Evolutionary conservation across 2,329 filamentous ascomycete genomes (phyloP).

Genomic region (Verticillium tricorpus): DNA sequence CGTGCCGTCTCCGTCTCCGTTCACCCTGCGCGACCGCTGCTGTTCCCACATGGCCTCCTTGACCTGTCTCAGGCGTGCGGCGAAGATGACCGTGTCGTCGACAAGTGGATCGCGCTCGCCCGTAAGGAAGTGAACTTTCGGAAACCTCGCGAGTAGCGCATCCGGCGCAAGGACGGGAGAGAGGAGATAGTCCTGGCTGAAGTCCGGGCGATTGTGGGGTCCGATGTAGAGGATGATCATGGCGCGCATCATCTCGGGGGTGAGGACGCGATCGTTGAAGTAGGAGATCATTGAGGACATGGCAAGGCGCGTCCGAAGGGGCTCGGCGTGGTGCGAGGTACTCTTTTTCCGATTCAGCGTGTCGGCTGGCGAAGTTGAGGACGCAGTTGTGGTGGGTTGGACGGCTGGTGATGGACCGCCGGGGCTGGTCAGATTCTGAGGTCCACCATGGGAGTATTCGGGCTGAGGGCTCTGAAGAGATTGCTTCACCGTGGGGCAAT

Average conservation of each 20-base stretch:
- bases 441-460: conserved; percentile 46
- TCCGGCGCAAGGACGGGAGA: conserved; percentile 89
- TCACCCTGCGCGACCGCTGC: conserved; percentile 34
- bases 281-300: conserved; percentile 98
- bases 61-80: conserved; percentile 78
- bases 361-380: conserved; percentile 71
- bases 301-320: conserved; percentile 78
- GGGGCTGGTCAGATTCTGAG: conserved; percentile 22
- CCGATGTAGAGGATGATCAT: conserved; percentile 99
- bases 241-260: conserved; percentile 96
- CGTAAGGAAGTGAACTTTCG: conserved; percentile 89
- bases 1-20: conserved; percentile 4
- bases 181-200: conserved; percentile 83
- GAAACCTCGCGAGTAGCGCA: conserved; percentile 75
- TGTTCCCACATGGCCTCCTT: conserved; percentile 51
- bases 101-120: conserved; percentile 94
- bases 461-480: conserved; percentile 33
- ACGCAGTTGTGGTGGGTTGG: conserved; percentile 21
- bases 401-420: conserved; percentile 9
- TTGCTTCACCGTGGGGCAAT: background rate
- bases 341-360: conserved; percentile 14
- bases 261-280: conserved; percentile 91
- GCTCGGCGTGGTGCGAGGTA: conserved; percentile 48
- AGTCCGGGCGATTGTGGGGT: conserved; percentile 88
- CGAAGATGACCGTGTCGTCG: conserved; percentile 95